Percentiles rank a stretch among this genome's conserved stretches.
These are phyloP conservation scores for Bipolaris bicolor DNA, from an alignment of 2,329 filamentous ascomycete species.

Conservation along the genomic window DNA sequence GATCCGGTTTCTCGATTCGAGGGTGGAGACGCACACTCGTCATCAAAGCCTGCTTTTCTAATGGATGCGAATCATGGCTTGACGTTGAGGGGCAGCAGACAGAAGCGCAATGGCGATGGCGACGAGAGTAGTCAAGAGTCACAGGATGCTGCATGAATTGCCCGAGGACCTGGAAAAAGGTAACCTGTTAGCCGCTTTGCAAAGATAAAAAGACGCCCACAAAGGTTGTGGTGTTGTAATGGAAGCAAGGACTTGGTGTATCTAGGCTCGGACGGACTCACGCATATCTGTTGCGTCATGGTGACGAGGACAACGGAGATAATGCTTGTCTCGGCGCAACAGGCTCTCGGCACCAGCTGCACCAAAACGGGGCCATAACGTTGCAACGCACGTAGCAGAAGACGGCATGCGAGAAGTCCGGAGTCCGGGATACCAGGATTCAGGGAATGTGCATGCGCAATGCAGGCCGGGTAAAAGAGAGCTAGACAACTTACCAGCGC, in stretches of 20 bases:
- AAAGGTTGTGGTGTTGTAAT: not conserved
- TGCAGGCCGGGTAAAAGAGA: not conserved
- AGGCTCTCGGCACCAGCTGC: not conserved
- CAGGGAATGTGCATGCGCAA: not conserved
- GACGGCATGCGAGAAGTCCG: not conserved
- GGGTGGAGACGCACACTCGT: slow-evolving; percentile 1
- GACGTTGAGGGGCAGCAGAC: slow-evolving; percentile 16
- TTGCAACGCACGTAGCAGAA: slow-evolving; percentile 9
- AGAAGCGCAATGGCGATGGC: slow-evolving; percentile 28
- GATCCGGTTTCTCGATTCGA: not conserved
- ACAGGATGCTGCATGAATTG: slow-evolving; percentile 44
- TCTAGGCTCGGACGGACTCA: slow-evolving; percentile 5
- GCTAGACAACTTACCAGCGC: slow-evolving; percentile 66
- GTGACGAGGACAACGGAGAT: slow-evolving; percentile 6
- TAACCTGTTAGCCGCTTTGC: slow-evolving; percentile 14
- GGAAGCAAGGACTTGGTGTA: not conserved
- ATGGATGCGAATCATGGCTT: not conserved
- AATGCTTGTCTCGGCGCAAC: slow-evolving; percentile 6
- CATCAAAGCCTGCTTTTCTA: slow-evolving; percentile 3
- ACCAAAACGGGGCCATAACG: slow-evolving; percentile 17
- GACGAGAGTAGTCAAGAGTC: slow-evolving; percentile 37
- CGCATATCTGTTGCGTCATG: slow-evolving; percentile 17
- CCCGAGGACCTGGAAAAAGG: slow-evolving; percentile 35
- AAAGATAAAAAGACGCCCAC: not conserved
- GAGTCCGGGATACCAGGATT: slow-evolving; percentile 8